These are phyloP conservation scores for Phyllosticta capitalensis DNA, from an alignment of 2,329 filamentous ascomycete species.

Conservation along the genomic window DNA sequence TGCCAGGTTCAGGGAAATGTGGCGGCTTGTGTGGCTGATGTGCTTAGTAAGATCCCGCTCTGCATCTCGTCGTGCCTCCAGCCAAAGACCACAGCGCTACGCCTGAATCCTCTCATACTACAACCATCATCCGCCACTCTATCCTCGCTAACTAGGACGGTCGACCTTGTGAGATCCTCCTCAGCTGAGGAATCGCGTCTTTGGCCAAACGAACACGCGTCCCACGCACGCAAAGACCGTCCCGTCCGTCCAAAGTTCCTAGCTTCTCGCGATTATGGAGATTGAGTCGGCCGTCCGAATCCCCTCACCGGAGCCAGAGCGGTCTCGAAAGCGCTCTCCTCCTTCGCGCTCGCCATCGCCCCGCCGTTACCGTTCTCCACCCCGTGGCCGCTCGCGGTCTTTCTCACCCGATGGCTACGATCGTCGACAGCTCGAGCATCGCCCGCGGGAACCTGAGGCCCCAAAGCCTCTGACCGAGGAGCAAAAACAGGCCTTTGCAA, in stretches of 20 bases:
- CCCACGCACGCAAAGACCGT: not conserved
- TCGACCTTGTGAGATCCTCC: not conserved
- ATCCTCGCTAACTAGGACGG: not conserved
- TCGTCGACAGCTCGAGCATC: constrained; percentile 37
- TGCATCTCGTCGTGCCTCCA: not conserved
- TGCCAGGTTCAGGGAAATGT: not conserved
- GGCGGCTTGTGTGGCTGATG: not conserved
- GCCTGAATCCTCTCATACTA: not conserved
- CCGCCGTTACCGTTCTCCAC: constrained; percentile 40
- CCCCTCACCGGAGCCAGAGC: constrained; percentile 46
- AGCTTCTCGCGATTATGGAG: constrained; percentile 1
- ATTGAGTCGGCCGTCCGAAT: constrained; percentile 49
- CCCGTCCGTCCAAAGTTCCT: not conserved
- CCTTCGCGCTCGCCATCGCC: constrained; percentile 45
- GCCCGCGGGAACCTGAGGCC: constrained; percentile 32
- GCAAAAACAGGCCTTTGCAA: constrained; percentile 77
- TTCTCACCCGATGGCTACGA: constrained; percentile 28
- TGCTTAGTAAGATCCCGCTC: not conserved
- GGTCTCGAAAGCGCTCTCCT: constrained; percentile 44
- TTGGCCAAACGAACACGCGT: not conserved
- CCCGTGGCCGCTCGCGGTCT: constrained; percentile 15
- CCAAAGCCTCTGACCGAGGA: constrained; percentile 57
- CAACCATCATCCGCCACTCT: not conserved
- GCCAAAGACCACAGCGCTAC: not conserved
- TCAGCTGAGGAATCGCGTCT: not conserved